Conservation (phyloP, 176 grass and related monocot species). For the Oryza brachyantha region DNA sequence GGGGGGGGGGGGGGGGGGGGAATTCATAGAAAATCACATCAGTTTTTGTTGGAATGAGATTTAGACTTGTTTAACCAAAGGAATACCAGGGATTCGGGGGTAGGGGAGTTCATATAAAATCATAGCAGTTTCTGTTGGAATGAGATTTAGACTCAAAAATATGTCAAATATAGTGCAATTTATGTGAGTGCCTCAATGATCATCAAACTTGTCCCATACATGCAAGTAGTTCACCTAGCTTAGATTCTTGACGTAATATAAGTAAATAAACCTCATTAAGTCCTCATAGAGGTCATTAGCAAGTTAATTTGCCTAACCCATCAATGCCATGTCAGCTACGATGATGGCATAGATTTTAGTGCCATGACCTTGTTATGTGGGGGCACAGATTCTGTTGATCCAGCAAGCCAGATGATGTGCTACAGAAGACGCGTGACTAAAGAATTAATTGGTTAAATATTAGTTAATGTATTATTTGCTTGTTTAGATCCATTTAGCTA, state of each 20-base stretch:
- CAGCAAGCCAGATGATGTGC: not conserved
- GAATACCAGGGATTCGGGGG: no score
- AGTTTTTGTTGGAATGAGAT: no score
- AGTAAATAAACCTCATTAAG: not conserved
- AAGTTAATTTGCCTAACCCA: not conserved
- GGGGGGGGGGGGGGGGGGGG: no score
- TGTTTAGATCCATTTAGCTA: not conserved
- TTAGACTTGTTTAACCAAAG: no score
- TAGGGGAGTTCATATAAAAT: not conserved
- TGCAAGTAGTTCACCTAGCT: not conserved
- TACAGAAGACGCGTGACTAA: not conserved
- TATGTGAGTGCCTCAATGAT: not conserved
- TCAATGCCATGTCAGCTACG: not conserved
- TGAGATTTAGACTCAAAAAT: not conserved
- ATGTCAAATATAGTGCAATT: not conserved
- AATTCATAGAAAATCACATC: no score
- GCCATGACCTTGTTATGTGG: not conserved
- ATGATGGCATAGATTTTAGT: not conserved
- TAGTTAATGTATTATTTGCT: not conserved
- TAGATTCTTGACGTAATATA: not conserved
- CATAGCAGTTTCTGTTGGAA: not conserved
- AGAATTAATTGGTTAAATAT: not conserved
- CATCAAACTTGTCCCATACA: not conserved
- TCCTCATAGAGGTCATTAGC: not conserved
- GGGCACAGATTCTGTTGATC: not conserved